Percentiles rank a stretch among this genome's conserved stretches.
Conservation (phyloP, 345 rosid species). For the Excoecaria cochinchinensis region DNA sequence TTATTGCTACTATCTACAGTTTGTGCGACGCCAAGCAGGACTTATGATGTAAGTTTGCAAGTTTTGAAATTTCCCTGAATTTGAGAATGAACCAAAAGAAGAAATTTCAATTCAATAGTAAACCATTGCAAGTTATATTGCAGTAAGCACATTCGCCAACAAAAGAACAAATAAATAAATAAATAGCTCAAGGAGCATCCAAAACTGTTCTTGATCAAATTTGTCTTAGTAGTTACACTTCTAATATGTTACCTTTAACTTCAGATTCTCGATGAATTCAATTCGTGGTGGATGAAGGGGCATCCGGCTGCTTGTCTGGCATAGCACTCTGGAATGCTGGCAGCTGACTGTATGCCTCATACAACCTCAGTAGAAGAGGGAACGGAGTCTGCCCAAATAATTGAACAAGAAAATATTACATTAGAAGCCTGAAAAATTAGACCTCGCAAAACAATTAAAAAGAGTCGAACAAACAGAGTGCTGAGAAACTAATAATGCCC, state of each 20-base stretch:
- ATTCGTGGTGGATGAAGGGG: conserved; percentile 22
- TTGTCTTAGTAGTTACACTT: not conserved
- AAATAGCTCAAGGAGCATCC: no score
- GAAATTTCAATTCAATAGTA: not conserved
- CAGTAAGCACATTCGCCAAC: no score
- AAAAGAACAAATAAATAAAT: no score
- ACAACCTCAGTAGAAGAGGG: conserved; percentile 57
- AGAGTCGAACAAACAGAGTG: not conserved
- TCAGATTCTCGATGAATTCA: not conserved
- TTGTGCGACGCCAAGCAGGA: not conserved
- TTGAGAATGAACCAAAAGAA: not conserved
- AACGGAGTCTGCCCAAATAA: conserved; percentile 44
- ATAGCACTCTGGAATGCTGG: conserved; percentile 43
- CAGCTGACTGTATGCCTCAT: conserved; percentile 51
- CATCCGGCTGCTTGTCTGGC: conserved; percentile 48
- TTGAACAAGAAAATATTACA: not conserved
- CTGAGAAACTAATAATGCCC: not conserved
- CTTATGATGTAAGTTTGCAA: not conserved
- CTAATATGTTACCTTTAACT: not conserved
- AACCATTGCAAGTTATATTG: not conserved
- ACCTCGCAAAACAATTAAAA: not conserved
- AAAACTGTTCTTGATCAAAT: no score
- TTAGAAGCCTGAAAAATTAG: not conserved
- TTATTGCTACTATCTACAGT: not conserved
- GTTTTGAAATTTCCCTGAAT: not conserved